phyloP scores from a whole-genome alignment of 805 yeast genomes.

The Citeromyces matritensis region DNA sequence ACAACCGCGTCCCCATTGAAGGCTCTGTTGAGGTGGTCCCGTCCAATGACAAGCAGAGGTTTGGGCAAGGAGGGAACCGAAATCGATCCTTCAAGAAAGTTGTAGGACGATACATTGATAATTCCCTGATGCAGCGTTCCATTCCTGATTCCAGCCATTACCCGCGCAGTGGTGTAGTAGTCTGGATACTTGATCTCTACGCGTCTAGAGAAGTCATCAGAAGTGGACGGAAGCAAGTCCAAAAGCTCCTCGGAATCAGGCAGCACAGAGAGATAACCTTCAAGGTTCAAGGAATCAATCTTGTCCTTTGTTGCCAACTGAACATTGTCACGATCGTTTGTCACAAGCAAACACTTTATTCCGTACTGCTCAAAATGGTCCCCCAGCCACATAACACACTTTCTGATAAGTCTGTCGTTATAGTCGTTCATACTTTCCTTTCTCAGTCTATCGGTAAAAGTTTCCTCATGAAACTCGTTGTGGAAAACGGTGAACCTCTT shows the following conservation, averaged over 20 bases:
- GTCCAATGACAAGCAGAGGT: conserved; percentile 72
- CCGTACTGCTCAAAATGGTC: conserved; percentile 35
- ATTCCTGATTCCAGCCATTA: conserved; percentile 81
- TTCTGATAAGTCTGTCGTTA: conserved; percentile 82
- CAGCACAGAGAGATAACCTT: conserved; percentile 56
- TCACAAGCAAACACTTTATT: conserved; percentile 40
- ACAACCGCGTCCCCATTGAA: conserved; percentile 88
- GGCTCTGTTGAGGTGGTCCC: conserved; percentile 76
- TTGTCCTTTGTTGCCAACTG: conserved; percentile 39
- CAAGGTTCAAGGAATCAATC: conserved; percentile 36
- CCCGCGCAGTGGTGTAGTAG: conserved; percentile 65
- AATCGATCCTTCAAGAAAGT: conserved; percentile 78
- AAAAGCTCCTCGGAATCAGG: conserved; percentile 62
- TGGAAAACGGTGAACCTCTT: conserved; percentile 87
- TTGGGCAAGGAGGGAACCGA: conserved; percentile 57
- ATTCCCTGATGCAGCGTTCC: conserved; percentile 83
- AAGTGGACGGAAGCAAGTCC: conserved; percentile 57
- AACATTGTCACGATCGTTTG: conserved; percentile 67
- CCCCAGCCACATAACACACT: conserved; percentile 56
- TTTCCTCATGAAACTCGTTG: conserved; percentile 71
- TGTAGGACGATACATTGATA: conserved; percentile 69
- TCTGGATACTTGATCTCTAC: conserved; percentile 55
- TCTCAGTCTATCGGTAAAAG: conserved; percentile 45
- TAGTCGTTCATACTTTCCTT: conserved; percentile 76
- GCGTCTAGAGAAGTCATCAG: conserved; percentile 17